Evolutionary conservation across 371 early-diverging fungal species (phyloP).

Genomic region (Syncephalis plumigaleata): DNA sequence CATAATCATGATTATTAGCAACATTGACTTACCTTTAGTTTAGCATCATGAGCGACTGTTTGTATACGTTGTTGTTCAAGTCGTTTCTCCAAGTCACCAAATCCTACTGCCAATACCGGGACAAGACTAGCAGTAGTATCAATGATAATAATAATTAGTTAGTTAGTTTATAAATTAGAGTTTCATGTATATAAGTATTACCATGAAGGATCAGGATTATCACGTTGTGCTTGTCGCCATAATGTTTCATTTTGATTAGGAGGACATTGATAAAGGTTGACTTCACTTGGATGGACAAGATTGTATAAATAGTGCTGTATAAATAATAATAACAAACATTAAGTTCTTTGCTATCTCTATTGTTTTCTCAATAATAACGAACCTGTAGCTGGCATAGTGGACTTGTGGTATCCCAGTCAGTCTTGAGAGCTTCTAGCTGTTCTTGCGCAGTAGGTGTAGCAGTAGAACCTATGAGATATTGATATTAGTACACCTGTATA

Average conservation of each 20-base stretch:
- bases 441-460: not conserved
- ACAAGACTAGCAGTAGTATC: conserved; percentile 54
- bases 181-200: too few relatives aligned
- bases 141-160: too few relatives aligned
- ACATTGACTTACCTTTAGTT: conserved; percentile 24
- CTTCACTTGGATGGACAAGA: conserved; percentile 61
- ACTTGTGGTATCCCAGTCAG: not conserved
- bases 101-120: conserved; percentile 79
- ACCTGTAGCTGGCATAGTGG: not conserved
- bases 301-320: conserved; percentile 77
- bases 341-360: too few relatives aligned
- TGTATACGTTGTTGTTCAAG: conserved; percentile 52
- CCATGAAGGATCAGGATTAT: conserved; percentile 70
- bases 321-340: too few relatives aligned
- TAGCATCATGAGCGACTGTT: conserved; percentile 32
- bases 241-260: conserved; percentile 50
- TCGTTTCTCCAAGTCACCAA: conserved; percentile 72
- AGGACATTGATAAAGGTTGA: conserved; percentile 51
- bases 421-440: not conserved
- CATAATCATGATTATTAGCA: too few relatives aligned
- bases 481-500: not conserved
- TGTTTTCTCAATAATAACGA: too few relatives aligned
- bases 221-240: conserved; percentile 61
- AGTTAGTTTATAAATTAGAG: too few relatives aligned
- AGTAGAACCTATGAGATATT: not conserved